These are phyloP conservation scores for Pseudoperonospora humuli DNA, from an alignment of 352 stramenopile genomes.

Conservation along the genomic window DNA sequence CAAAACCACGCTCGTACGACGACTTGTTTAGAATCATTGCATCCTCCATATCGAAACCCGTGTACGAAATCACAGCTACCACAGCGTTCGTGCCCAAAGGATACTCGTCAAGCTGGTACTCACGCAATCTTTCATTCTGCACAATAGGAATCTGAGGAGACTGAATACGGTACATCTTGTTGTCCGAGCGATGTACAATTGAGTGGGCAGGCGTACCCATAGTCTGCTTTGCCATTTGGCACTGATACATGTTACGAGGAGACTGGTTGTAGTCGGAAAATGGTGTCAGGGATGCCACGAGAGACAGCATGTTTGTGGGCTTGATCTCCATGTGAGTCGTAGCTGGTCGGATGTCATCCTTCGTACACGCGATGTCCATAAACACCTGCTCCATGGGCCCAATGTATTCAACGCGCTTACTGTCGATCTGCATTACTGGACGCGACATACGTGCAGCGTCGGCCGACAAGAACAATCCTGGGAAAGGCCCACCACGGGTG, in stretches of 20 bases:
- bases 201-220: constrained; percentile 99
- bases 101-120: constrained; percentile 99
- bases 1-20: constrained; percentile 97
- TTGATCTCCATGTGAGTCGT: constrained; percentile 99
- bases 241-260: constrained; percentile 99
- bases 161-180: constrained; percentile 99
- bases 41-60: constrained; percentile 96
- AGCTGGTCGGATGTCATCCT: constrained; percentile 92
- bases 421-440: constrained; percentile 88
- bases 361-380: constrained; percentile 96
- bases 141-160: constrained; percentile 97
- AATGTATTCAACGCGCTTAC: constrained; percentile 93
- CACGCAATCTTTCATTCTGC: constrained; percentile 92
- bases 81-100: constrained; percentile 98
- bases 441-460: constrained; percentile 91
- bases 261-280: constrained; percentile 99
- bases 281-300: constrained; percentile 97
- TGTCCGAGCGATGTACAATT: constrained; percentile 94
- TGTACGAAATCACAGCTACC: constrained; percentile 99
- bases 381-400: constrained; percentile 97
- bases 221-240: constrained; percentile 99
- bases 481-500: constrained; percentile 90
- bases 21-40: constrained; percentile 99
- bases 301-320: constrained; percentile 98
- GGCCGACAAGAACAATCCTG: constrained; percentile 97